Conservation (phyloP, 345 rosid species). For the Salix arbutifolia region DNA sequence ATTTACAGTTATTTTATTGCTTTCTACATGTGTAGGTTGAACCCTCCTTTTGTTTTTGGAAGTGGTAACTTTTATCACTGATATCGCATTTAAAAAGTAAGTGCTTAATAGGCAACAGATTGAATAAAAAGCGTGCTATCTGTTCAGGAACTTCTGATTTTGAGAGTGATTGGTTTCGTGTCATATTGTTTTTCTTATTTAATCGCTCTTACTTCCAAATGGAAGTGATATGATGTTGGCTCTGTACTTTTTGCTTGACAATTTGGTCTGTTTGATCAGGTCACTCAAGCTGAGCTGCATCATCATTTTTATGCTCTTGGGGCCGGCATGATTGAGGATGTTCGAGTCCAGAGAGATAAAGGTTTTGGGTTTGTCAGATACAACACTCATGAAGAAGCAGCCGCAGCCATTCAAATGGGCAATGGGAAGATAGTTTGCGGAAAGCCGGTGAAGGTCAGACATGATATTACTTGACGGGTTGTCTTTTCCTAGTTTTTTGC, state of each 20-base stretch:
- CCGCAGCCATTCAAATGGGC: constrained; percentile 87
- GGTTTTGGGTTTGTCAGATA: constrained; percentile 96
- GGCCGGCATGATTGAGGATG: constrained; percentile 93
- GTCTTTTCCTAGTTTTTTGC: not conserved
- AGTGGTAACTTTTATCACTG: not conserved
- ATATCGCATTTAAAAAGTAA: not conserved
- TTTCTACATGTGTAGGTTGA: not conserved
- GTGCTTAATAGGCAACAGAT: not conserved
- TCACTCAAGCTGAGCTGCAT: constrained; percentile 82
- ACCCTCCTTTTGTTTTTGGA: not conserved
- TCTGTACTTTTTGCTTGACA: not conserved
- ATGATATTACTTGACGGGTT: not conserved
- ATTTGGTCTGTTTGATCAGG: constrained; percentile 29
- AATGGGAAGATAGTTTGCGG: constrained; percentile 68
- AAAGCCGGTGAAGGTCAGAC: constrained; percentile 77
- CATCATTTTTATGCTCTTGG: constrained; percentile 82
- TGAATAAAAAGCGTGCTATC: not conserved
- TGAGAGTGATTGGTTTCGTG: not conserved
- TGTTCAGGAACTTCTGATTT: not conserved
- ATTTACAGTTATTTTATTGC: not conserved
- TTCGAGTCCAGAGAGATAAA: constrained; percentile 88
- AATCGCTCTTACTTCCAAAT: not conserved
- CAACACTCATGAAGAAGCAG: constrained; percentile 83
- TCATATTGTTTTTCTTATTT: not conserved
- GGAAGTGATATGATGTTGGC: not conserved